phyloP scores from a whole-genome alignment of 2,329 filamentous ascomycete genomes.

The Alternaria sp. region DNA sequence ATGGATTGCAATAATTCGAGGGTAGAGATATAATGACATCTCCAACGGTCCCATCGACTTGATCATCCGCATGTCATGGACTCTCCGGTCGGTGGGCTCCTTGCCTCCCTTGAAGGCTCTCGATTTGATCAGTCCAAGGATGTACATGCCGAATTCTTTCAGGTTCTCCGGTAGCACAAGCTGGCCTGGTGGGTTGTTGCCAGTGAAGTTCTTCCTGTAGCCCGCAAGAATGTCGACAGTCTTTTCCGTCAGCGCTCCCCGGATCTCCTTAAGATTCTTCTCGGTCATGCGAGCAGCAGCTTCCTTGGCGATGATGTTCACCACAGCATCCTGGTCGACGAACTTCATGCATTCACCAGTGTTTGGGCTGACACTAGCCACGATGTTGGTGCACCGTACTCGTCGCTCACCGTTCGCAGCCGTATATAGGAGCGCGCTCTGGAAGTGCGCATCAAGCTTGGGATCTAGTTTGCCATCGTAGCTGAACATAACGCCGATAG shows the following conservation, averaged over 20 bases:
- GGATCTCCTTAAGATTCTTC: slow-evolving; percentile 82
- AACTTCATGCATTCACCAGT: slow-evolving; percentile 87
- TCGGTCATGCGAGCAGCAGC: slow-evolving; percentile 85
- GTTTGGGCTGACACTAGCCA: slow-evolving; percentile 88
- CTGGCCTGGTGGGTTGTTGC: slow-evolving; percentile 86
- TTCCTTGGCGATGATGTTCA: slow-evolving; percentile 89
- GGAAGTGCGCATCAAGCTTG: slow-evolving; percentile 97
- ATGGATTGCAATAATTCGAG: slow-evolving; percentile 90
- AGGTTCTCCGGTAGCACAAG: slow-evolving; percentile 94
- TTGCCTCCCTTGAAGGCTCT: slow-evolving; percentile 91
- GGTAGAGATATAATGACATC: slow-evolving; percentile 91
- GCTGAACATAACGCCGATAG: slow-evolving; percentile 86
- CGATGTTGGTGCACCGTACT: slow-evolving; percentile 91
- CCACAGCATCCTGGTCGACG: slow-evolving; percentile 93
- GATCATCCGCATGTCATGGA: slow-evolving; percentile 91
- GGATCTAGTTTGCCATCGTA: slow-evolving; percentile 98
- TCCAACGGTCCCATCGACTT: slow-evolving; percentile 87
- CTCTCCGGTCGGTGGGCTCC: slow-evolving; percentile 87
- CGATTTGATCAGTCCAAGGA: slow-evolving; percentile 87
- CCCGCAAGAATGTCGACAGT: slow-evolving; percentile 90
- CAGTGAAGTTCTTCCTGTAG: slow-evolving; percentile 92
- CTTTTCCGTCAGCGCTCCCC: slow-evolving; percentile 84
- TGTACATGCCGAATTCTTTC: slow-evolving; percentile 97
- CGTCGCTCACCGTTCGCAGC: slow-evolving; percentile 87
- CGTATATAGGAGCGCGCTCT: slow-evolving; percentile 92